Conservation (phyloP, 139 green algal species). For the Limnomonas spitsbergensis region DNA sequence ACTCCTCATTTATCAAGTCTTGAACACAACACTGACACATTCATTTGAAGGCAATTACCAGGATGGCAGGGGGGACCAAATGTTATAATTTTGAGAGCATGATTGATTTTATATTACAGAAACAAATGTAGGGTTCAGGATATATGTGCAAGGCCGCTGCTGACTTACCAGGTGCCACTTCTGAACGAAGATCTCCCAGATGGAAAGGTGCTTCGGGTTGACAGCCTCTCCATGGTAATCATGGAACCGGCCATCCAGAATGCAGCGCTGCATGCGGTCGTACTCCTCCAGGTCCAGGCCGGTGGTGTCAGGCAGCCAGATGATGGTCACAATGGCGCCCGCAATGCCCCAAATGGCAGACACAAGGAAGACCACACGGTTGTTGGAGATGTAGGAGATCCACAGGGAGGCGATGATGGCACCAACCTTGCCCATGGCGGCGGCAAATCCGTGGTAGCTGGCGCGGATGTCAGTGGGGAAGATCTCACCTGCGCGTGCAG, state of each 20-base stretch:
- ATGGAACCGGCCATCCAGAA: slow-evolving; percentile 39
- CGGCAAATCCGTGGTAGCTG: slow-evolving; percentile 41
- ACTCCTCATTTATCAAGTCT: too few relatives aligned
- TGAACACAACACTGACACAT: too few relatives aligned
- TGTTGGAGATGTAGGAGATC: slow-evolving; percentile 23
- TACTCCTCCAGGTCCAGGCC: slow-evolving; percentile 60
- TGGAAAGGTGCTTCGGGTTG: slow-evolving; percentile 60
- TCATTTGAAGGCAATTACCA: too few relatives aligned
- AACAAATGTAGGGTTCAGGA: too few relatives aligned
- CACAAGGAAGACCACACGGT: slow-evolving; percentile 19
- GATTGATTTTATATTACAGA: too few relatives aligned
- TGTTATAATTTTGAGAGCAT: too few relatives aligned
- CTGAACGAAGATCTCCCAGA: slow-evolving; percentile 49
- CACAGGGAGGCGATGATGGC: slow-evolving; percentile 35
- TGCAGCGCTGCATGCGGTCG: slow-evolving; percentile 48
- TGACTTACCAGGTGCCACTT: slow-evolving; percentile 25
- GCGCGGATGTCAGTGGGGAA: slow-evolving; percentile 64
- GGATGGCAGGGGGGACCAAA: too few relatives aligned
- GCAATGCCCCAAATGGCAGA: slow-evolving; percentile 15
- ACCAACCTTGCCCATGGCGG: slow-evolving; percentile 40
- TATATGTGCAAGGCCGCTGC: not conserved
- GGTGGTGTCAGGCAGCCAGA: slow-evolving; percentile 58
- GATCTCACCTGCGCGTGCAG: slow-evolving; percentile 63
- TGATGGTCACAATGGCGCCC: slow-evolving; percentile 8
- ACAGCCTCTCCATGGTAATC: slow-evolving; percentile 56